phyloP scores from a whole-genome alignment of 805 yeast species.

The Wickerhamomyces xylosicus region DNA sequence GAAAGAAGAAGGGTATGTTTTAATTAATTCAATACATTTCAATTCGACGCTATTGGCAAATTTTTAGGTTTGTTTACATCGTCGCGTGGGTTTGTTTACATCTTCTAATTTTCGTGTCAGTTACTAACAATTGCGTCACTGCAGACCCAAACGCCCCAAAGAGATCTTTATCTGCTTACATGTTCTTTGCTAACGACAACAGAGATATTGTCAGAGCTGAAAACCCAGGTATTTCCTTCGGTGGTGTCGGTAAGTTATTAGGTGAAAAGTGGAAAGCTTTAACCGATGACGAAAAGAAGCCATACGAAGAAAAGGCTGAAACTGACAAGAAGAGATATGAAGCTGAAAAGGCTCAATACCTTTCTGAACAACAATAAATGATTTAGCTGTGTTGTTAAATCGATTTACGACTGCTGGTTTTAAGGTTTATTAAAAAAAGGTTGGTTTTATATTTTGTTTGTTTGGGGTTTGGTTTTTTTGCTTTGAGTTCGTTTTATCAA shows the following conservation, averaged over 20 bases:
- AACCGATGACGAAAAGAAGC: conserved; percentile 69
- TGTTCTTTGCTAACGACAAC: conserved; percentile 97
- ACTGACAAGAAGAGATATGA: conserved; percentile 97
- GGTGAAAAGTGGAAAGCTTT: conserved; percentile 97
- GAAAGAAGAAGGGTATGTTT: conserved; percentile 32
- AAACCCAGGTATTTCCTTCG: conserved; percentile 93
- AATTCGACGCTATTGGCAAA: conserved; percentile 1
- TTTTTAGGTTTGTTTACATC: neutral
- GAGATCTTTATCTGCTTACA: conserved; percentile 96
- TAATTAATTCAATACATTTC: neutral
- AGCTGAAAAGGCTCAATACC: conserved; percentile 83
- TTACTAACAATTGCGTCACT: conserved; percentile 4
- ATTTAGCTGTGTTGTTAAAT: neutral
- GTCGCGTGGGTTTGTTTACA: neutral
- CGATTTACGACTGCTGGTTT: neutral
- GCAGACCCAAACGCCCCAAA: conserved; percentile 96
- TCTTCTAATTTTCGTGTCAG: neutral
- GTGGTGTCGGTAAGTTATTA: conserved; percentile 87
- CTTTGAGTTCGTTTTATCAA: too few species aligned
- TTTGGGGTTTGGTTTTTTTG: neutral
- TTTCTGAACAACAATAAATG: conserved; percentile 7
- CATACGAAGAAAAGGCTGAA: conserved; percentile 89
- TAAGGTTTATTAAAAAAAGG: neutral
- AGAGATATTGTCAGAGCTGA: conserved; percentile 94
- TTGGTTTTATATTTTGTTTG: neutral